Base-by-base conservation (phyloP, 139 green algal genomes). In the Asterochloris erici region DNA sequence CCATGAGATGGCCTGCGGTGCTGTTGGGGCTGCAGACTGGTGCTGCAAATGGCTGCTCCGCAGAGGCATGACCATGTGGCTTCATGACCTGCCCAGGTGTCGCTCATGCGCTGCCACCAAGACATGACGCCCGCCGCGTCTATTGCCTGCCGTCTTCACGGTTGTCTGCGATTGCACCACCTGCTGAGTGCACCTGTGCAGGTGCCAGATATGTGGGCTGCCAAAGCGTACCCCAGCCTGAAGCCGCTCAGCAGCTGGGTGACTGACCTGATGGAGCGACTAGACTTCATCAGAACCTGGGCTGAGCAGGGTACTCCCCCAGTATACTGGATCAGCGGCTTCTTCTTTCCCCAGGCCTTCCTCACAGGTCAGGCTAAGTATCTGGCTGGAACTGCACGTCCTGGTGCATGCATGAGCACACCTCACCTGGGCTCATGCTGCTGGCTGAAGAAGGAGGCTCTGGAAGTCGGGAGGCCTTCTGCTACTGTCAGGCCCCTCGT, bases 341-440 rank as follows among this genome's bases (percentile, higher is more conserved):
- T 97, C 87, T 96, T 96, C 92, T 97, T 96, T 86, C 93, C 93
- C 28, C 89, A 95, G 86, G 94, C 93, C 15, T 97, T 97, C 87
- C 81, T 97, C 16, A 97, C 94, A 70, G 38, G 38, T 54, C 38
- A 54, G 38, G 38, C 38, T 6, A 54, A 2, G 6, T 6, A 6
- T 54, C 38, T 54, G 38, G 6, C 38, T 54, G 38, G 38, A 54
- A 10, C 38, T 54, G 38, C 38, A 54, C 38, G 6, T 54, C 38
- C 38, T 54, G 38, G 38, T 54, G 38, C 38, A 54, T 54, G 38
- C 38, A 54, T 54, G 6, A 54, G 38, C 38, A 54, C 38, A 54
- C 38, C 6, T 54, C 38, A 54, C 4, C 38, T 54, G 38, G 38
- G 38, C 38, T 54, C 4, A 54, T 54, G 38, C 38, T 54, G 38